Percentiles rank a stretch among this genome's conserved stretches.
These are phyloP conservation scores for Moniliella sp. DNA, from an alignment of 1,284 basidiomycete species.

Conservation along the genomic window DNA sequence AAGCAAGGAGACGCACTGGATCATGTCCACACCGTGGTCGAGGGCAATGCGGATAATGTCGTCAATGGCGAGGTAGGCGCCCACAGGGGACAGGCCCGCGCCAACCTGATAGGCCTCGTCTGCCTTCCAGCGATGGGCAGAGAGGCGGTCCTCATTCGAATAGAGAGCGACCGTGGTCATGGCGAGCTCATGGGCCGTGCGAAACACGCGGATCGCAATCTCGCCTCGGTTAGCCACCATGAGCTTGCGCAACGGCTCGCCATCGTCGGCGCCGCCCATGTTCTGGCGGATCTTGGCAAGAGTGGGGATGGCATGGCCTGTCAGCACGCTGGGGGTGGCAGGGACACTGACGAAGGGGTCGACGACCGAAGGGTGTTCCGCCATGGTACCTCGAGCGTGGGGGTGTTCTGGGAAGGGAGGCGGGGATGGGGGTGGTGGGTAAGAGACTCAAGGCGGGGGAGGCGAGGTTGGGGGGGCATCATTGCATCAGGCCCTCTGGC, in stretches of 20 bases:
- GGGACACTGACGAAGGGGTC: constrained; percentile 19
- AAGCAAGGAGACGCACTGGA: too few species aligned
- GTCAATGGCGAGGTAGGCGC: constrained; percentile 85
- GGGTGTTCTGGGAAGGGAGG: too few species aligned
- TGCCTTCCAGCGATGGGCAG: constrained; percentile 90
- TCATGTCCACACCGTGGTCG: constrained; percentile 97
- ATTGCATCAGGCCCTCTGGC: too few species aligned
- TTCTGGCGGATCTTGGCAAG: constrained; percentile 20
- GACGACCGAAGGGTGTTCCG: constrained; percentile 18
- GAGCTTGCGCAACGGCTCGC: constrained; percentile 23
- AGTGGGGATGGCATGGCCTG: constrained; percentile 22
- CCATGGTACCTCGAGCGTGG: constrained; percentile 11
- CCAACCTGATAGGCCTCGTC: constrained; percentile 98
- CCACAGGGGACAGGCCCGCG: constrained; percentile 79
- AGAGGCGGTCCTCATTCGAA: constrained; percentile 85
- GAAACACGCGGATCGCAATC: constrained; percentile 96
- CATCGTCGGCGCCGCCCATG: constrained; percentile 11
- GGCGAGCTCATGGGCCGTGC: constrained; percentile 91
- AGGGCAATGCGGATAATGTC: constrained; percentile 53
- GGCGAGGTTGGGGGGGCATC: too few species aligned
- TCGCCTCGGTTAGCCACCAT: constrained; percentile 38
- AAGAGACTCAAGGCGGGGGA: too few species aligned
- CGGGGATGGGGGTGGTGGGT: too few species aligned
- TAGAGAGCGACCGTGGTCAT: constrained; percentile 99
- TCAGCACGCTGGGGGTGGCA: constrained; percentile 19